A percentile compares a stretch with the other conserved stretches of the same genome.
These are phyloP conservation scores for Hsuehochloa calcarea DNA, from an alignment of 176 grass and related monocot species.

Conservation along the genomic window DNA sequence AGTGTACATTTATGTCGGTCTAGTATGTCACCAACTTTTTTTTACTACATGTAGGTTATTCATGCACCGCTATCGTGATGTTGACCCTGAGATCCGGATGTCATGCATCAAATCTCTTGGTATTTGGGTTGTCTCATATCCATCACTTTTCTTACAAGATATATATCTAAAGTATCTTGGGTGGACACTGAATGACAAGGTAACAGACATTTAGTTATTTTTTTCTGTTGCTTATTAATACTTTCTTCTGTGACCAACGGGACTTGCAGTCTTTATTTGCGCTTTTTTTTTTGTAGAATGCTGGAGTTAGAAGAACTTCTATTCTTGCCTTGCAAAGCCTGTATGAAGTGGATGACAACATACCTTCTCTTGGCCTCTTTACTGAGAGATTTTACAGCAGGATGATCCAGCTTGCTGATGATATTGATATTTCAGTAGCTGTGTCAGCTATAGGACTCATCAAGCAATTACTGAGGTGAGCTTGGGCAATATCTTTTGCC, in stretches of 20 bases:
- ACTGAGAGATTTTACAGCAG: constrained; percentile 88
- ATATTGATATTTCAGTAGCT: constrained; percentile 94
- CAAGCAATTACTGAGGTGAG: constrained; percentile 87
- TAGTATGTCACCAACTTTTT: neutral
- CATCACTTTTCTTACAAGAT: constrained; percentile 95
- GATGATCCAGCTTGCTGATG: constrained; percentile 99
- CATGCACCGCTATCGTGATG: constrained; percentile 97
- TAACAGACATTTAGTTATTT: constrained; percentile 30
- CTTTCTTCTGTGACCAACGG: constrained; percentile 1
- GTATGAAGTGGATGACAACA: constrained; percentile 77
- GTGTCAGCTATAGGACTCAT: constrained; percentile 95
- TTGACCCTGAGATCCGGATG: constrained; percentile 93
- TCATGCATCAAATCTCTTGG: constrained; percentile 88
- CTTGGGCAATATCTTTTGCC: neutral
- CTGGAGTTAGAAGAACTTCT: constrained; percentile 90
- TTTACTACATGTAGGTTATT: constrained; percentile 65
- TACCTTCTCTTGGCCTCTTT: constrained; percentile 70
- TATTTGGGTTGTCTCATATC: constrained; percentile 89
- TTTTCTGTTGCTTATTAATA: constrained; percentile 21
- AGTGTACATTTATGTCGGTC: neutral
- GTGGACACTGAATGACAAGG: constrained; percentile 99
- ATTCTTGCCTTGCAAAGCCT: constrained; percentile 74
- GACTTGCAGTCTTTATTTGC: constrained; percentile 23
- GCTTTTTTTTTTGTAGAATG: constrained; percentile 59
- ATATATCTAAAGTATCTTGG: constrained; percentile 98